Evolutionary conservation across 2,329 filamentous ascomycete genomes (phyloP), one percentile per base, ranked within the genome.

Genomic region (Fusarium sp.): DNA sequence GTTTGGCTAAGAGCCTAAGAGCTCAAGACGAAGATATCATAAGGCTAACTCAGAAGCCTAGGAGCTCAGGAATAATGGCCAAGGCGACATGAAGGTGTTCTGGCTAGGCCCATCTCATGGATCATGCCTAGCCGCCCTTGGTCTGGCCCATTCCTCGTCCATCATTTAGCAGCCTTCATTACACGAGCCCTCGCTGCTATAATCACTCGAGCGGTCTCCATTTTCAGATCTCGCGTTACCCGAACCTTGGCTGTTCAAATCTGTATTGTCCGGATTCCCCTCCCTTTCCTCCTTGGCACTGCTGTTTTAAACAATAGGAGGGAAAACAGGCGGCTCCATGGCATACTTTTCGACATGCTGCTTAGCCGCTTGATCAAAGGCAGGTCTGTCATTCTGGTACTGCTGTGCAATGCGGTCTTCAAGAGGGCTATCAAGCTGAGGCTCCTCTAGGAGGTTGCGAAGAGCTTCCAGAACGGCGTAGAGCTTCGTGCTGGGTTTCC

Each of bases 401-500:
- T 97, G 91, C 65, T 97, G 92, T 23, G 93, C 94, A 77, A 97
- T 97, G 69, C 90, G 85, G 4, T 89, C 84, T 85, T 97, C 94
- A 70, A 97, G 91, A 30, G 94, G 92, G 80, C 97, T 94, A 74
- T 97, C 94, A 8, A 92, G 90, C 83, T 94, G 92, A 3, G 94
- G 94, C 81, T 94, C 92, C 65, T 88, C 82, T 53, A 97, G 84
- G 65, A 97, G 85, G 69, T 88, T 86, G 67, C 91, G 85, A 23
- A 95, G 87, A 73, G 94, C 91, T 78, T 92, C 88, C 66, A 97
- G 86, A 30, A 97, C 93, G 54, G 88, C 87, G 45, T 82, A 81
- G 70, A 97, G 86, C 82, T 90, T 91, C 75, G 91, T 92, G 65
- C 90, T 90, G 18, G 94, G 94, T 85, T 97, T 97, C 94, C 94